phyloP scores from a whole-genome alignment of 1,284 basidiomycete genomes.

The Ganoderma leucocontextum region DNA sequence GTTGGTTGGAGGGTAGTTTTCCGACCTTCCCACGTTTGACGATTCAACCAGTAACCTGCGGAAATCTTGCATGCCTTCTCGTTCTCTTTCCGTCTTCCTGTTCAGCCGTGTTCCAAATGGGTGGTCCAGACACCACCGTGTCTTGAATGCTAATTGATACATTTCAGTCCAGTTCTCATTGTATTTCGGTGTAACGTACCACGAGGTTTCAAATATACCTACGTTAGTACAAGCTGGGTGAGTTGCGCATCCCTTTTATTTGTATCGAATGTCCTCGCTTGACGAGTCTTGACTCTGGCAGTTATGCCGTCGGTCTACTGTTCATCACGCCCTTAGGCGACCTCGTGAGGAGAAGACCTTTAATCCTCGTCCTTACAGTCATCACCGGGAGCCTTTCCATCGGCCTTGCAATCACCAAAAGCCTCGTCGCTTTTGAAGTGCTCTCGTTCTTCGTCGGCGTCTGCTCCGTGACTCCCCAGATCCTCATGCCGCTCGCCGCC shows the following conservation, averaged over 20 bases:
- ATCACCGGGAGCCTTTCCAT: constrained; percentile 51
- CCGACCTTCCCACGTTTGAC: too few relatives aligned
- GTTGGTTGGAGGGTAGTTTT: too few relatives aligned
- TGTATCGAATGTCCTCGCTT: not conserved
- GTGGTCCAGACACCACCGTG: not conserved
- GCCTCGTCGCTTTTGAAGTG: constrained; percentile 52
- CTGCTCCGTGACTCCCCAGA: constrained; percentile 51
- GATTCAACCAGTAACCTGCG: too few relatives aligned
- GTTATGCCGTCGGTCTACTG: constrained; percentile 58
- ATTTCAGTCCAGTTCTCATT: constrained; percentile 59
- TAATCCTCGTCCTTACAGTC: constrained; percentile 53
- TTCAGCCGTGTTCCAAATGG: not conserved
- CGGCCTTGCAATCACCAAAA: constrained; percentile 54
- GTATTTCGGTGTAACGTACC: constrained; percentile 64
- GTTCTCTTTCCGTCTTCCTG: not conserved
- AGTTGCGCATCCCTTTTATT: not conserved
- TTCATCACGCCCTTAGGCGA: constrained; percentile 63
- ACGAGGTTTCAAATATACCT: constrained; percentile 62
- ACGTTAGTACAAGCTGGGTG: constrained; percentile 60
- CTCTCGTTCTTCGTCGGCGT: constrained; percentile 57
- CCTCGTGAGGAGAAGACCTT: constrained; percentile 56
- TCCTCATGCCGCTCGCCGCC: constrained; percentile 60
- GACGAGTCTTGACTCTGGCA: constrained; percentile 20
- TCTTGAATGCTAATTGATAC: constrained; percentile 12
- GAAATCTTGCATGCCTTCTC: too few relatives aligned